A percentile compares a stretch with the other conserved stretches of the same genome.
Conservation (phyloP, 225 moss, liverwort and hornwort species). For the Bryum argenteum region DNA sequence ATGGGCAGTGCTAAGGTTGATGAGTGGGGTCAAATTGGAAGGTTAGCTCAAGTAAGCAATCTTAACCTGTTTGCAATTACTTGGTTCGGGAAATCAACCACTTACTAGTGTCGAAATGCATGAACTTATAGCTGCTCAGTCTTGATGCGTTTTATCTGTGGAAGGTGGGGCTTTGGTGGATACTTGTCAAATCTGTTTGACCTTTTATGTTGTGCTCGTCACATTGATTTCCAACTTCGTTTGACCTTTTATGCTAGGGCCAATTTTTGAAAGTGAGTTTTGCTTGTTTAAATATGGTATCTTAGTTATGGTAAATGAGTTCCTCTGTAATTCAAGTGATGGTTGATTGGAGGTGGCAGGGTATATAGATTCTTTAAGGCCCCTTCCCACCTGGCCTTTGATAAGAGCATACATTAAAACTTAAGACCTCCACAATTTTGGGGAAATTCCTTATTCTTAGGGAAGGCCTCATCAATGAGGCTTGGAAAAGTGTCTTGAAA, state of each 20-base stretch:
- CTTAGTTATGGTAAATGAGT: neutral
- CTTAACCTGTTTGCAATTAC: neutral
- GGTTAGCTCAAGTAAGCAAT: slow-evolving; percentile 76
- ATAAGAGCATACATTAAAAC: no score
- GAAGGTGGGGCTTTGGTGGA: slow-evolving; percentile 35
- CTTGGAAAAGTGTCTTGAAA: no score
- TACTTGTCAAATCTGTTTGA: no score
- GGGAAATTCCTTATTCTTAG: no score
- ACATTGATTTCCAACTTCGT: no score
- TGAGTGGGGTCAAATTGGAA: slow-evolving; percentile 76
- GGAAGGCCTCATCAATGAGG: no score
- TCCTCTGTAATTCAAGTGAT: slow-evolving; percentile 12
- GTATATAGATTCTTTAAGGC: slow-evolving; percentile 56
- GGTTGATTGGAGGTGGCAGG: slow-evolving; percentile 50
- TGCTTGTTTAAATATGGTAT: neutral
- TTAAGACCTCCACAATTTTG: no score
- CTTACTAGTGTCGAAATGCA: no score
- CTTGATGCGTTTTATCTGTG: slow-evolving; percentile 11
- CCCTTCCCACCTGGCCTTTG: no score
- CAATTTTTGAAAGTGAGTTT: slow-evolving; percentile 11
- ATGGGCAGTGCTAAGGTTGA: slow-evolving; percentile 89
- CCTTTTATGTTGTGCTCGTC: no score
- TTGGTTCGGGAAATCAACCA: neutral
- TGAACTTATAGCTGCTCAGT: neutral
- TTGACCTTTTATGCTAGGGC: neutral